phyloP scores from a whole-genome alignment of 176 grass and related monocot species.

The Triticum dicoccoides region DNA sequence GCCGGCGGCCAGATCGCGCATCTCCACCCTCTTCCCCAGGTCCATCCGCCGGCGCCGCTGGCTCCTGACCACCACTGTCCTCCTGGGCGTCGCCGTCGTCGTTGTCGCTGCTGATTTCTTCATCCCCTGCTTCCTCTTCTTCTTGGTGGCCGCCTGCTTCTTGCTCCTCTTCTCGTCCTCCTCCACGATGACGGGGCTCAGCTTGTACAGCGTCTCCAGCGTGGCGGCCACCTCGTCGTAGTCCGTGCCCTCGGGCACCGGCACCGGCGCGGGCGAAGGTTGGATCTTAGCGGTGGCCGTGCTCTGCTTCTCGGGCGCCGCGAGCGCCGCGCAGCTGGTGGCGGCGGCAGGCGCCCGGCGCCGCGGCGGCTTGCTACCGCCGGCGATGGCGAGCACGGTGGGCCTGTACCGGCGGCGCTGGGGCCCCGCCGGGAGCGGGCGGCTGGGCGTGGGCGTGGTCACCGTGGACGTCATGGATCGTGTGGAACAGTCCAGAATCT shows the following conservation, averaged over 20 bases:
- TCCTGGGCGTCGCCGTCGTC: not conserved
- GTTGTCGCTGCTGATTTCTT: not conserved
- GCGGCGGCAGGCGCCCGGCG: conserved; percentile 27
- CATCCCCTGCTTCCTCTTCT: not conserved
- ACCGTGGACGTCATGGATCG: conserved; percentile 42
- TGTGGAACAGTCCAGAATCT: not conserved
- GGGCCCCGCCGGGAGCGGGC: conserved; percentile 30
- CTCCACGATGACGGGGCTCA: conserved; percentile 63
- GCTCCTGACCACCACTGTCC: conserved; percentile 34
- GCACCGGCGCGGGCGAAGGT: not conserved
- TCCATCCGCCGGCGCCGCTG: conserved; percentile 44
- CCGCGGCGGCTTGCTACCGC: not conserved
- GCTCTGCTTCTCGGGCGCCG: conserved; percentile 43
- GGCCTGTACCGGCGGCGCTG: conserved; percentile 29
- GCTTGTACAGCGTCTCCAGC: conserved; percentile 89
- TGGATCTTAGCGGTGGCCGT: conserved; percentile 21
- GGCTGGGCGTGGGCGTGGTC: conserved; percentile 48
- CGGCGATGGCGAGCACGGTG: conserved; percentile 34
- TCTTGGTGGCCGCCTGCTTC: not conserved
- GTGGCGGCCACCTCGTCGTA: conserved; percentile 83
- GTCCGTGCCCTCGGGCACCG: conserved; percentile 28
- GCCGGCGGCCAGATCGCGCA: conserved; percentile 23
- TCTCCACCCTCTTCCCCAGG: conserved; percentile 54
- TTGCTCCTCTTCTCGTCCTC: not conserved
- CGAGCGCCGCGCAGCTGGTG: conserved; percentile 57